Evolutionary conservation across 352 stramenopile genomes (phyloP).

Genomic region (Pilasporangium apinafurcum): DNA sequence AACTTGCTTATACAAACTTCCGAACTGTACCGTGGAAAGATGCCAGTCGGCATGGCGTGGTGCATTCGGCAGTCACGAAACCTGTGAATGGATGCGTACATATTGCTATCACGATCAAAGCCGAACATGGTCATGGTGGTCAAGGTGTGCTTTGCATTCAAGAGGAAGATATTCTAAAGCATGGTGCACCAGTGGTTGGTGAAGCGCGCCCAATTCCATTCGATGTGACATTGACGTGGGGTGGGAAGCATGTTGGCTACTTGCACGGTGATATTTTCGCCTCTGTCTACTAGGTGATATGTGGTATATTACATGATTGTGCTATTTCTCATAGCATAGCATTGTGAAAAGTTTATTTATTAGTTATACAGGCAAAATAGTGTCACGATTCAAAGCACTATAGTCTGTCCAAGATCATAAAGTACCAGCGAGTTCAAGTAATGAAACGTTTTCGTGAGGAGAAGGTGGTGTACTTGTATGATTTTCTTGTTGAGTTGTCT

Average conservation of each 20-base stretch:
- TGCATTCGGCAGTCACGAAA: conserved; percentile 61
- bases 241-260: conserved; percentile 58
- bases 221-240: conserved; percentile 65
- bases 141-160: conserved; percentile 68
- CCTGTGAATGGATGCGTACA: conserved; percentile 63
- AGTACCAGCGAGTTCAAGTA: conserved; percentile 41
- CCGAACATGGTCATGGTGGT: conserved; percentile 44
- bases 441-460: conserved; percentile 23
- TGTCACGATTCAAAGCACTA: background rate
- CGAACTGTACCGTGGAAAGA: conserved; percentile 55
- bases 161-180: conserved; percentile 42
- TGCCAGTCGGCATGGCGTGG: conserved; percentile 44
- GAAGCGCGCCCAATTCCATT: conserved; percentile 57
- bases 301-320: too few relatives aligned
- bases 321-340: background rate
- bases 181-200: conserved; percentile 30
- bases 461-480: conserved; percentile 8
- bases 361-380: background rate
- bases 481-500: background rate
- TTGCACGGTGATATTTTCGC: conserved; percentile 39
- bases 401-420: conserved; percentile 1
- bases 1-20: conserved; percentile 70
- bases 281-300: conserved; percentile 20
- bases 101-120: conserved; percentile 64
- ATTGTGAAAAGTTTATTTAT: conserved; percentile 13